Base-by-base conservation (phyloP, 495 filamentous ascomycete genomes). In the Penicillium lividum region DNA sequence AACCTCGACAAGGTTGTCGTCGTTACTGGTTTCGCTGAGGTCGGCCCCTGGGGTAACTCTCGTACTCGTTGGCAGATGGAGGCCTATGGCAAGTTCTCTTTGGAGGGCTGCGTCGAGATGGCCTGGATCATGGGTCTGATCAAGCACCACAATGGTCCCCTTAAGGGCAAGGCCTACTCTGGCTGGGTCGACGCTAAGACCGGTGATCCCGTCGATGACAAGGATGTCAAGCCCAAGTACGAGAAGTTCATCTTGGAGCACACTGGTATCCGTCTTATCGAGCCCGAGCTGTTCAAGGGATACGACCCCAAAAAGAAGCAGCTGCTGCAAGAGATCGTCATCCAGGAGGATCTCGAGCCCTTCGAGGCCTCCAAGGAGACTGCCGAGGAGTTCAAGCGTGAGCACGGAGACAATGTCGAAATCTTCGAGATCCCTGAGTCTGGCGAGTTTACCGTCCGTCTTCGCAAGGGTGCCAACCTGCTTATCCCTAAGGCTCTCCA, bases 91-190 rank as follows among this genome's bases (percentile, higher is more conserved):
- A 82, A 95, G 67, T 99, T 99, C 79, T 98, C 95, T 16, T 86
- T 98, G 16, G 94, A 98, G 74, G 94, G 94, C 16, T 98, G 94
- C 68, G 88, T 99, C 57, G 94, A 99, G 75, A 98, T 99, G 94
- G 92, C 94, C 31, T 99, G 94, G 94, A 90, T 99, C 69, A 99
- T 98, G 94, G 95, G 95, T 56, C 87, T 98, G 56, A 98, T 99
- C 75, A 96, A 90, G 78, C 95, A 99, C 71, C 91, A 96, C 78
- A 97, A 98, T 62, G 95, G 94, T n/a, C 90, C 92, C 7, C 86
- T 99, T 70, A 98, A 98, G 77, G 94, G 95, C 69, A 89, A 96
- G 78, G 86, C 88, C 43, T 98, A 99, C 75, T 90, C 94, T 49
- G 94, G 94, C 55, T 99, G 94, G 94, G 92, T 98, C 54, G 94